Evolutionary conservation across 225 moss, liverwort and hornwort genomes (phyloP).

Genomic region (Pseudoscleropodium purum): DNA sequence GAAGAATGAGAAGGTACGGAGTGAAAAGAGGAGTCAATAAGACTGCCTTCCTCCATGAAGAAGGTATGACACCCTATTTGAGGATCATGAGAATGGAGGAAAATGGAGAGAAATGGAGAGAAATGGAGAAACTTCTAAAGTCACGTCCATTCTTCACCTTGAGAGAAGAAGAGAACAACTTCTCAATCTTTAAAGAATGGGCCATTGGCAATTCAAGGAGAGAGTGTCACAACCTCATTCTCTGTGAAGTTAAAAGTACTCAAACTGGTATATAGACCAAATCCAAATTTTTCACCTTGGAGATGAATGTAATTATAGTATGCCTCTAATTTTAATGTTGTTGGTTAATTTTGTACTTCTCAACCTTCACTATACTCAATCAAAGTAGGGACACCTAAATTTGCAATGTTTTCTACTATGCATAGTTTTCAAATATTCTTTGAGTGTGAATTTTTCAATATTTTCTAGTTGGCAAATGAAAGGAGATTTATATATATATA

Average conservation of each 20-base stretch:
- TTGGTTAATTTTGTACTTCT: not conserved
- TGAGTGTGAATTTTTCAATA: fast-evolving
- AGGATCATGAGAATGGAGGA: too few species aligned
- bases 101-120: too few species aligned
- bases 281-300: not conserved
- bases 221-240: too few species aligned
- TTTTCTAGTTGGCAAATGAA: not conserved
- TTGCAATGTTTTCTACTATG: not conserved
- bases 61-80: too few species aligned
- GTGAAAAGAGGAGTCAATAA: too few species aligned
- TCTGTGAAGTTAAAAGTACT: not conserved
- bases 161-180: not conserved
- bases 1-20: too few species aligned
- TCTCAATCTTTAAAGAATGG: not conserved
- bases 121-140: too few species aligned
- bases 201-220: not conserved
- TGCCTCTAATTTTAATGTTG: not conserved
- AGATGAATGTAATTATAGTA: not conserved
- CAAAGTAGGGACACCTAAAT: not conserved
- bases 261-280: not conserved
- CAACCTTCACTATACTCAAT: not conserved
- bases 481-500: not conserved
- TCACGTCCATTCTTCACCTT: too few species aligned
- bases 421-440: not conserved
- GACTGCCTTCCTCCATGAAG: too few species aligned